Evolutionary conservation across 2,329 filamentous ascomycete genomes (phyloP), one percentile per base, ranked within the genome.

Genomic region (Aspergillus ruber): DNA sequence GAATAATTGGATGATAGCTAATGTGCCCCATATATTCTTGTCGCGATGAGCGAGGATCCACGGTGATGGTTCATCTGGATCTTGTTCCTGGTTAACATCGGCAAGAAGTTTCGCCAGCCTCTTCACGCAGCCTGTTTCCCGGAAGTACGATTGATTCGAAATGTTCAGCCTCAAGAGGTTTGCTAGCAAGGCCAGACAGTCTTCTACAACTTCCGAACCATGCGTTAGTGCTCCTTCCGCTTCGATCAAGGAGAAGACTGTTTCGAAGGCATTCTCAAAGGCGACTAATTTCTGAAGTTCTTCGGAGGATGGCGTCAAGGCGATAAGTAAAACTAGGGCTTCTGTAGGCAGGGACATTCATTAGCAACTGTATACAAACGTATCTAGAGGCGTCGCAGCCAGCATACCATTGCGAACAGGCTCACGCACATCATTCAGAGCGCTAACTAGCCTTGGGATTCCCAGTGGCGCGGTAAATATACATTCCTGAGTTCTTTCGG

Each of bases 201-300:
- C 93, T 67, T 97, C 91, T 3, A 96, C 87, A 10, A 88, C 81
- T 51, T 91, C 85, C 38, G 88, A 89, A 13, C 93, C 93, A 57
- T 94, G 84, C 4, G 78, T 78, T 40, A 98, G 73, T 2, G 85
- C 86, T 0, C 93, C 93, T 60, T 98, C 93, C 0, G 78, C 74
- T 55, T 85, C 80, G 45, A 98, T 87, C 45, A 97, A 84, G 40
- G 77, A 77, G 64, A 97, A 96, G 21, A 94, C 74, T 39, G 85
- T 83, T 51, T 93, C 89, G 59, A 96, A 97, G 0, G 90, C 88
- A 74, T 89, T 91, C 61, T 96, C 90, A 56, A 96, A 97, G 0
- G 90, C 93, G 20, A 97, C 90, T 2, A 97, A 78, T 67, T 97
- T 97, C 64, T 97, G 90, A 45, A 98, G 80, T 59, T 97, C 90